Evolutionary conservation across 768 basidiomycete species (phyloP), one percentile per base, ranked within the genome.

Genomic region (Collybia sordida): DNA sequence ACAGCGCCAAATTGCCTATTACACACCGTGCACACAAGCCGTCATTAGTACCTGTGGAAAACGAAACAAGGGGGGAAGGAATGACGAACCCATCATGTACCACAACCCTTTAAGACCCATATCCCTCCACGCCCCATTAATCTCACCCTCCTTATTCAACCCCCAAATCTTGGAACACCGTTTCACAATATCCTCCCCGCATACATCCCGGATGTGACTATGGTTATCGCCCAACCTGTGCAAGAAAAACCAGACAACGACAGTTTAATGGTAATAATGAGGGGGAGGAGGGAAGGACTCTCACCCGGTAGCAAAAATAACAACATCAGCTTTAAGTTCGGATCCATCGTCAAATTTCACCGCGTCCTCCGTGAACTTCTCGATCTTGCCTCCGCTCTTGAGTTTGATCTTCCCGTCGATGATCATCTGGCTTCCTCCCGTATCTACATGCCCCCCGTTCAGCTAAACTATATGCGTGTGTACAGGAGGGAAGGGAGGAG

Each of bases 341-440:
- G 64, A 70, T 1, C 80, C 78, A 50, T 82, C 66, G 12, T 77
- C 74, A 49, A 82, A 83, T 37, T 65, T 61, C 21, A 83, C 51
- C 4, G 77, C 75, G n/a, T 48, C 58, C 38, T 67, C 55, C 2
- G 69, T 75, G 60, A 81, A 79, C 18, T 60, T 60, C 47, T 72
- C 62, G 47, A 87, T 77, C 40, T 71, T 66, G 42, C 68, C 67
- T 48, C 82, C 82, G 64, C 77, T 83, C 68, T 87, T 88, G 49
- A 88, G 64, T 62, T 85, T 86, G 71, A 88, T 83, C 59, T 82
- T 80, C 4, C 85, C 83, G 57, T 86, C 81, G 39, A 78, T 75
- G 58, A 88, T 80, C 54, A 80, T 67, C 62, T 85, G 76, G 51
- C 78, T 78, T 8, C 78, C 80, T 25, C 84, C 84, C 17, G 78